Evolutionary conservation across 176 grass and related monocot genomes (phyloP), one percentile per base, ranked within the genome.

Genomic region (Chrysopogon serrulatus): DNA sequence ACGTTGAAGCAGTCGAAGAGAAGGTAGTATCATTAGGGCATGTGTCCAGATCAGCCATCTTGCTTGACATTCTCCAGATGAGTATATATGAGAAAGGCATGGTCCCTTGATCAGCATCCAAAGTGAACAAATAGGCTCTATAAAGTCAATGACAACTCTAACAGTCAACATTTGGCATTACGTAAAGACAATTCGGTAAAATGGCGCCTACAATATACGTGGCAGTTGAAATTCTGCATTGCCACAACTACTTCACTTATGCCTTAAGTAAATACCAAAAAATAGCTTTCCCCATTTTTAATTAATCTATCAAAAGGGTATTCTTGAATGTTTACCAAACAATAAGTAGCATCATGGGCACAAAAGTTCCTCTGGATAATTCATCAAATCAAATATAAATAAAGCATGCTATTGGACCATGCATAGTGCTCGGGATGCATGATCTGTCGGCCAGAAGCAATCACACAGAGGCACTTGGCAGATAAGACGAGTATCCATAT

Each of bases 1-100:
- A 28, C 12, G 71, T 49, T 70, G n/a, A 63, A 76, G 40, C 42
- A 53, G 62, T 76, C 40, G 18, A 75, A 27, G 10, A 37, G 64
- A 85, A 89, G 77, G 33, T 26, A 79, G 48, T 28, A 34, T 24
- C 61, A 78, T 79, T 65, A 21, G 44, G 26, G 41, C 83, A 65
- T 56, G 51, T 32, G 72, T 37, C 19, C 78, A 86, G 63, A 60
- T 71, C 72, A 5, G 63, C 4, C 40, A n/a, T 45, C 27, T 86
- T 66, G 73, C 73, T 82, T 82, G 54, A 7, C 73, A 90, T 47
- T 27, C 65, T 73, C 76, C 56, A 49, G 66, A 90, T 66, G 79
- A 90, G 83, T 90, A 54, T 36, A 65, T 42, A 47, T 72, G 73
- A 86, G 65, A 82, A 71, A 88, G 71, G 34, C 42, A 53, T 48